Conservation (phyloP, 352 stramenopile species). For the Pythium grandisporangium region DNA sequence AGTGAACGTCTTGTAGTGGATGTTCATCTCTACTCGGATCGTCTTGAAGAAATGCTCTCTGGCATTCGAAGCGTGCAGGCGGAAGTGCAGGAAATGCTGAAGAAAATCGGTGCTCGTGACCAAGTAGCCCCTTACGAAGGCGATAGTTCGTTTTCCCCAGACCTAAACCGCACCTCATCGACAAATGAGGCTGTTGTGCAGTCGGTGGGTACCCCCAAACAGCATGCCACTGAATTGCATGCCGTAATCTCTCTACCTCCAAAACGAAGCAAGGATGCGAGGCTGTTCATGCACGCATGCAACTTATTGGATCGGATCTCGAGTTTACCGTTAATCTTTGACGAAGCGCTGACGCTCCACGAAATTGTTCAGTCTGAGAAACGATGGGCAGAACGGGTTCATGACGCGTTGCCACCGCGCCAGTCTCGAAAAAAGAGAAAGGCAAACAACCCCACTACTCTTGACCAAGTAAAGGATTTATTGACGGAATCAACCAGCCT, state of each 20-base stretch:
- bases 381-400: slow-evolving; percentile 57
- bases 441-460: slow-evolving; percentile 47
- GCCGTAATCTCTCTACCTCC: no score
- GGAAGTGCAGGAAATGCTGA: slow-evolving; percentile 41
- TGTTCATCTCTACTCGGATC: slow-evolving; percentile 50
- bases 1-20: slow-evolving; percentile 47
- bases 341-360: slow-evolving; percentile 48
- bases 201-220: no score
- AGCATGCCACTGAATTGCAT: no score
- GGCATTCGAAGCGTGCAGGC: slow-evolving; percentile 32
- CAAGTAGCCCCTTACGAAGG: slow-evolving; percentile 9
- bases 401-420: slow-evolving; percentile 58
- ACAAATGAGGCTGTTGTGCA: no score
- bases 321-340: slow-evolving; percentile 62
- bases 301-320: slow-evolving; percentile 57
- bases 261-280: slow-evolving; percentile 2
- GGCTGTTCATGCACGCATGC: slow-evolving; percentile 38
- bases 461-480: slow-evolving; percentile 42
- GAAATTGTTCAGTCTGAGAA: slow-evolving; percentile 48
- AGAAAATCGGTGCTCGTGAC: slow-evolving; percentile 34
- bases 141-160: no score
- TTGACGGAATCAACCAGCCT: slow-evolving; percentile 45
- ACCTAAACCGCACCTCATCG: no score
- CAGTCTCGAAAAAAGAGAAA: slow-evolving; percentile 77
- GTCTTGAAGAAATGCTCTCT: slow-evolving; percentile 43